Base-by-base conservation (phyloP, 2,329 filamentous ascomycete genomes). In the Fonsecaea monophora region DNA sequence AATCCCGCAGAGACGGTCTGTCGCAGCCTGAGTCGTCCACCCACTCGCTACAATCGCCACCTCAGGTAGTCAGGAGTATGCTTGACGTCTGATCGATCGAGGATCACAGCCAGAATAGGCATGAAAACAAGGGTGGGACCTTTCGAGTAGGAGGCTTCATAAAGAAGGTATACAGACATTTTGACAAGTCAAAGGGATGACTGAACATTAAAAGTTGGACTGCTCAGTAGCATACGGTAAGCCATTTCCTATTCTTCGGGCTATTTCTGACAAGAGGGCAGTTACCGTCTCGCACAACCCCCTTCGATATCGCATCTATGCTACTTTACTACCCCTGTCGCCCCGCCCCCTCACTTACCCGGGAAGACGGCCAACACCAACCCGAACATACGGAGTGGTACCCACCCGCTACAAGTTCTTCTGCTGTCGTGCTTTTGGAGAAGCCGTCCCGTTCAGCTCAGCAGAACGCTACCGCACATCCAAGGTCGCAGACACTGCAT, bases 11-110 rank as follows among this genome's bases (percentile, higher is more conserved):
- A 61, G 55, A 57, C 62, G 9, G 71, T 66, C 61, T n/a, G 4
- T 40, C 40, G 25, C 34, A 30, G 10, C 30, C 54, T 7, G 12
- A 61, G 58, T 25, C 72, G 70, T 37, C 75, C 45, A 50, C 64
- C 4, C 21, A 48, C 32, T 66, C 63, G n/a, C 53, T 66, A 12
- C 57, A 66, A n/a, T 61, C 58, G 15, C 25, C 71, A 34, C 75
- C 76, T 21, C 78, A 80, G 65, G 71, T 76, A 48, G 64, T 78
- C 2, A 75, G 77, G 67, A 80, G 78, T 70, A 82, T 82, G 80
- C 71, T 82, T 71, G 79, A 81, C 74, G 71, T 81, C 9, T 81
- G 67, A 73, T 48, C 1, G 18, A 50, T 50, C 45, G 8, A 50
- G 12, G 45, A 50, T 8, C 45, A 30, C 45, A 12, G 21, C 2